Evolutionary conservation across 208 protist species (phyloP), one percentile per base, ranked within the genome.

Genomic region (Phytomonas sp.): DNA sequence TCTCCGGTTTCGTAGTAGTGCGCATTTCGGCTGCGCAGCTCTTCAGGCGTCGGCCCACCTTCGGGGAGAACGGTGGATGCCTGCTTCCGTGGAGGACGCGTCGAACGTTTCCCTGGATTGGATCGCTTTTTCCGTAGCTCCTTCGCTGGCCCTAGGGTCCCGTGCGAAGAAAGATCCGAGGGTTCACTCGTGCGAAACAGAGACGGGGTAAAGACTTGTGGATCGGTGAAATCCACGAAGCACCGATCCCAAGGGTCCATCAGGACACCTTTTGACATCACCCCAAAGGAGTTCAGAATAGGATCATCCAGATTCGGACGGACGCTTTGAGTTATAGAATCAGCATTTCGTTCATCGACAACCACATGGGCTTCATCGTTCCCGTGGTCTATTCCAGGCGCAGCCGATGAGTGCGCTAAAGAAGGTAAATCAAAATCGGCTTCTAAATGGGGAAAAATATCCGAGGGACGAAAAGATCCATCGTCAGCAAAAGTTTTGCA

Each of bases 221-320:
- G 33, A 64, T 85, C 77, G 5, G 77, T 83, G 66, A 83, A 85
- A 64, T 93, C 87, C 1, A 85, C 68, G 59, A 93, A 86, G 8
- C 31, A 56, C 1, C 23, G 33, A 2, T 70, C 28, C 37, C 63
- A 51, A 0, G 75, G 60, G 69, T 91, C 78, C 23, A 91, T 67
- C 36, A 93, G 73, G 3, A 91, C 84, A n/a, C 85, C 84, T 0
- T 82, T 85, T 4, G 78, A 88, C 0, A 92, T 34, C 9, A 92
- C 74, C 20, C 85, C 85, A 60, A 89, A 89, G 15, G 74, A 72
- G 60, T 88, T 84, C 51, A 89, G 86, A 32, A 92, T 70, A 11
- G 73, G 66, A 61, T 84, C 88, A 56, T 91, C 81, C 34, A 65
- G 67, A 37, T 85, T 70, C 8, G 33, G 23, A 53, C 67, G 31